Base-by-base conservation (phyloP, 768 basidiomycete genomes). In the Mycena kentingensis region DNA sequence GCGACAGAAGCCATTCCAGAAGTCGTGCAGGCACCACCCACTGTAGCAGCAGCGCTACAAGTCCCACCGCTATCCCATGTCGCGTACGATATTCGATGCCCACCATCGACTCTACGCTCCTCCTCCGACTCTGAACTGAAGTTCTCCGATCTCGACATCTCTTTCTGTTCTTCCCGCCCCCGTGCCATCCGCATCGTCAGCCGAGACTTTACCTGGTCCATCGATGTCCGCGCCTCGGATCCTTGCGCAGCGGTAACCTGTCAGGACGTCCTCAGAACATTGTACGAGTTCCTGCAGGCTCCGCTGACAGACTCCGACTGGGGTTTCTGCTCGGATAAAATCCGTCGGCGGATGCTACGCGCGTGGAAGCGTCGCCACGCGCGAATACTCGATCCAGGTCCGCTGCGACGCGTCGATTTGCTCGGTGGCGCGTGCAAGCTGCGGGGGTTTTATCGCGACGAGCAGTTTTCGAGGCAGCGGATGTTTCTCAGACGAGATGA, bases 391-490 rank as follows among this genome's bases (percentile, higher is more conserved):
- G 37, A n/a, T 19, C 26, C 6, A 7, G 22, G 21, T 11, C 41
- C 18, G 10, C 16, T 57, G 41, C 47, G 52, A 21, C 55, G 51
- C 3, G 55, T 52, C 24, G 55, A 56, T 47, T 28, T 56, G n/a
- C 19, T 56, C 19, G 55, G 49, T n/a, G 19, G 43, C 6, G 37
- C 50, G 15, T 56, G 50, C 29, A 51, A 37, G 35, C 38, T 56
- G 27, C 46, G 45, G 25, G 51, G 51, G 22, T 52, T 57, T 39
- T 49, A 36, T 31, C 34, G 24, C 41, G 51, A 57, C 24, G 41
- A 49, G 21, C 46, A 45, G 18, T 52, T 48, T 45, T 41, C 38
- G 24, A 24, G 21, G 16, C 43, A 25, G 2, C n/a, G 35, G 27
- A 13, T 27, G 10, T 45, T 52, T 29, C 52, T 36, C 46, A 42